Conservation (phyloP, 208 protist species). For the Polymyxa betae region DNA sequence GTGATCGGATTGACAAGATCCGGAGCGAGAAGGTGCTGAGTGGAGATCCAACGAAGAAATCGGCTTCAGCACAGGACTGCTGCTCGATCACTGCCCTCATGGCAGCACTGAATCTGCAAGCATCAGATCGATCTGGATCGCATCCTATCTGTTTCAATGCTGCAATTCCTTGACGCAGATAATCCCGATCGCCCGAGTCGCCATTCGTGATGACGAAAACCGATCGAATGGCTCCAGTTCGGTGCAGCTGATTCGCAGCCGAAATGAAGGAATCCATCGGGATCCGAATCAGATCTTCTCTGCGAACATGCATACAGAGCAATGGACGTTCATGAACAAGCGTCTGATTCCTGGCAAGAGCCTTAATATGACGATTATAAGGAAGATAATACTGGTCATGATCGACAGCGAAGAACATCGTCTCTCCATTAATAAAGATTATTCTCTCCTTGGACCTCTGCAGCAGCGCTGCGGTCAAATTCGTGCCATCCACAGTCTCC, state of each 20-base stretch:
- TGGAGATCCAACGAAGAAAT: constrained; percentile 13
- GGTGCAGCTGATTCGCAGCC: neutral
- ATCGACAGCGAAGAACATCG: neutral
- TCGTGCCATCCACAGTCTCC: neutral
- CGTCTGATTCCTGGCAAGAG: neutral
- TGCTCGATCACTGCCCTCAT: neutral
- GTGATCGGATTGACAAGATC: neutral
- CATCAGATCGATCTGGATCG: neutral
- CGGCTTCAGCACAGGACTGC: neutral
- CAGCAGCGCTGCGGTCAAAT: neutral
- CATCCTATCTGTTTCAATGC: neutral
- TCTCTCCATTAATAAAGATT: neutral
- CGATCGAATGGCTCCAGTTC: neutral
- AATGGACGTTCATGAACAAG: neutral
- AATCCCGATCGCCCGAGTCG: neutral
- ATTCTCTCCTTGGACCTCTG: neutral
- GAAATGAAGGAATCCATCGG: neutral
- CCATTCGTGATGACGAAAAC: constrained; percentile 49
- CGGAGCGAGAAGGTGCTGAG: neutral
- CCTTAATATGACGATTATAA: neutral
- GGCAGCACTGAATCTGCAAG: neutral
- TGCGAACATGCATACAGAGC: constrained; percentile 13
- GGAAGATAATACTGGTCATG: neutral
- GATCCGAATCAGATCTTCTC: neutral
- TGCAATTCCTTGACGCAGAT: neutral